phyloP scores from a whole-genome alignment of 768 basidiomycete genomes.

The Mycena pura region DNA sequence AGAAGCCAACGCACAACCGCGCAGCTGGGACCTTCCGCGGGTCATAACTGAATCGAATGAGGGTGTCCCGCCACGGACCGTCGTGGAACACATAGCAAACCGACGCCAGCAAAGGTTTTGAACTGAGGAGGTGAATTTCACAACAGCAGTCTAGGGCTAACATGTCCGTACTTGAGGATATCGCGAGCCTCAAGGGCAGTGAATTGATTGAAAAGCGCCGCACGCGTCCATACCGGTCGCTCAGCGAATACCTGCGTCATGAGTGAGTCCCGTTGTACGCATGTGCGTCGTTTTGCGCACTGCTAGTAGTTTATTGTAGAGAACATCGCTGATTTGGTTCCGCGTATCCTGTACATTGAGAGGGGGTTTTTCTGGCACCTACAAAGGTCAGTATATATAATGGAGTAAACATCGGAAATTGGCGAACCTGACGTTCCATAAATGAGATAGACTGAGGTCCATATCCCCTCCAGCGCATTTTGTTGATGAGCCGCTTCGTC shows the following conservation, averaged over 20 bases:
- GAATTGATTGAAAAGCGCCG: conserved; percentile 85
- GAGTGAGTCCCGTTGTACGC: not conserved
- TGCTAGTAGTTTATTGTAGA: conserved; percentile 62
- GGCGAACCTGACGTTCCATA: conserved; percentile 59
- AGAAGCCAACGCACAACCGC: conserved; percentile 80
- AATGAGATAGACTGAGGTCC: conserved; percentile 78
- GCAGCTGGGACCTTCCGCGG: conserved; percentile 77
- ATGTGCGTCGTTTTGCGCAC: conserved; percentile 39
- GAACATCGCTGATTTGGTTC: conserved; percentile 56
- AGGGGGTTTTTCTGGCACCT: conserved; percentile 75
- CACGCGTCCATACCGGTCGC: conserved; percentile 91
- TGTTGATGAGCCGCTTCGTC: conserved; percentile 83
- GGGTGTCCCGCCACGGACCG: conserved; percentile 92
- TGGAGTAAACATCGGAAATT: not conserved
- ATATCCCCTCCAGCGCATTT: conserved; percentile 85
- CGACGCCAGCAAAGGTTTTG: conserved; percentile 80
- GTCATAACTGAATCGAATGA: conserved; percentile 88
- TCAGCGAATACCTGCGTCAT: conserved; percentile 64
- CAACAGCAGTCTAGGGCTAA: not conserved
- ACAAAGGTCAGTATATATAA: conserved; percentile 4
- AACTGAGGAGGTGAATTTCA: conserved; percentile 54
- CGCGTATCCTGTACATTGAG: conserved; percentile 66
- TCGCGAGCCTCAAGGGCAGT: conserved; percentile 68
- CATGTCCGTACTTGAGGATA: conserved; percentile 69
- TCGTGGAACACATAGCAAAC: conserved; percentile 91